These are phyloP conservation scores for Phaeosphaeriaceae sp. DNA, from an alignment of 2,329 filamentous ascomycete genomes.

Conservation along the genomic window DNA sequence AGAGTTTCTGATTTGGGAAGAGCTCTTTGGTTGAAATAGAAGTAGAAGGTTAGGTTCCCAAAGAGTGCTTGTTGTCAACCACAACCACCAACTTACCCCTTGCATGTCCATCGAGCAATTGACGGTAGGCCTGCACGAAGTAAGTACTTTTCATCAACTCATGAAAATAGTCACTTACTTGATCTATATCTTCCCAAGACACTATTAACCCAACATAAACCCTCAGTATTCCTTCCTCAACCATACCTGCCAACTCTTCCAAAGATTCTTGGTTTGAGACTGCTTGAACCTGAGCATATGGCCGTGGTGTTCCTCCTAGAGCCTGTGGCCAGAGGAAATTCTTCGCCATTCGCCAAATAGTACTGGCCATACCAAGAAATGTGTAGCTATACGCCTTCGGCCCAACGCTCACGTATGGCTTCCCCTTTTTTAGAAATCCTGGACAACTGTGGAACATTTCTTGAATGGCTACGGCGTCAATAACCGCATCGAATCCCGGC, in stretches of 20 bases:
- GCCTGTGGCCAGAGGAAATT: conserved; percentile 19
- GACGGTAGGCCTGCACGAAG: conserved; percentile 5
- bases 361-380: conserved; percentile 9
- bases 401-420: conserved; percentile 22
- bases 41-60: no score
- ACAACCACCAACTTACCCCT: conserved; percentile 14
- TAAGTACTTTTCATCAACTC: background rate
- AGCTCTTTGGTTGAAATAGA: no score
- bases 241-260: conserved; percentile 11
- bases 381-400: conserved; percentile 13
- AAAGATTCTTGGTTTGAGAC: conserved; percentile 10
- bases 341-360: conserved; percentile 15
- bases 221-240: conserved; percentile 10
- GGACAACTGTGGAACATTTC: conserved; percentile 18
- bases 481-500: conserved; percentile 16
- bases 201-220: conserved; percentile 10
- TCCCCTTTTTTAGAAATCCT: conserved; percentile 14
- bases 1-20: no score
- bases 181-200: conserved; percentile 10
- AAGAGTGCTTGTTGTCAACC: background rate
- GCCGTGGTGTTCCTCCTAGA: conserved; percentile 20
- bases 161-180: conserved; percentile 9
- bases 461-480: conserved; percentile 24
- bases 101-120: conserved; percentile 7
- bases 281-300: conserved; percentile 18